phyloP scores from a whole-genome alignment of 305 asterid species.

The Fraxinus sp. region DNA sequence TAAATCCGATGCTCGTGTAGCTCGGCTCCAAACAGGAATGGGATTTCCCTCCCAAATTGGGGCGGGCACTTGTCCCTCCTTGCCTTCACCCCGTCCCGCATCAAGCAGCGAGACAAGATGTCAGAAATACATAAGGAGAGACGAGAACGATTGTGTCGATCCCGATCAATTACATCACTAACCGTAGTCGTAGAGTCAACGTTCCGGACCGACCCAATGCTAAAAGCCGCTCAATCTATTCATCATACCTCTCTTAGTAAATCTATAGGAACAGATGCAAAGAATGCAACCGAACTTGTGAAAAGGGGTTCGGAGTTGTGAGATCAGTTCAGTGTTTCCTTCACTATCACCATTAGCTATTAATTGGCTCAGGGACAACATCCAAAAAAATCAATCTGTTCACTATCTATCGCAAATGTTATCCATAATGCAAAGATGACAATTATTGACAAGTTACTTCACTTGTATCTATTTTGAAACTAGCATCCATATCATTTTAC shows the following conservation, averaged over 20 bases:
- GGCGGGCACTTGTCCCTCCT: not conserved
- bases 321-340: conserved; percentile 70
- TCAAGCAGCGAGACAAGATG: not conserved
- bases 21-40: not conserved
- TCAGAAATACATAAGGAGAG: not conserved
- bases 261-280: conserved; percentile 55
- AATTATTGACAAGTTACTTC: not conserved
- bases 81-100: not conserved
- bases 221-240: not conserved
- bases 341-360: conserved; percentile 76
- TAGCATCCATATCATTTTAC: not conserved
- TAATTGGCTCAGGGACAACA: conserved; percentile 80
- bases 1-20: not conserved
- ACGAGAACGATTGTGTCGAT: not conserved
- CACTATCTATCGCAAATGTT: conserved; percentile 34
- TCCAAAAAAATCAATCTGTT: conserved; percentile 56
- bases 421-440: not conserved
- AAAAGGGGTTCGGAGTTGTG: conserved; percentile 27
- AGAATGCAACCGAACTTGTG: conserved; percentile 21
- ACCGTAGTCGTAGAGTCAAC: not conserved
- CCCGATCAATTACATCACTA: not conserved
- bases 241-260: not conserved
- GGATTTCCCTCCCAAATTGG: not conserved
- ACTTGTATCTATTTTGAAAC: not conserved
- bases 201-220: not conserved